Conservation (phyloP, 495 filamentous ascomycete species). For the Chaetomidium leptoderma region DNA sequence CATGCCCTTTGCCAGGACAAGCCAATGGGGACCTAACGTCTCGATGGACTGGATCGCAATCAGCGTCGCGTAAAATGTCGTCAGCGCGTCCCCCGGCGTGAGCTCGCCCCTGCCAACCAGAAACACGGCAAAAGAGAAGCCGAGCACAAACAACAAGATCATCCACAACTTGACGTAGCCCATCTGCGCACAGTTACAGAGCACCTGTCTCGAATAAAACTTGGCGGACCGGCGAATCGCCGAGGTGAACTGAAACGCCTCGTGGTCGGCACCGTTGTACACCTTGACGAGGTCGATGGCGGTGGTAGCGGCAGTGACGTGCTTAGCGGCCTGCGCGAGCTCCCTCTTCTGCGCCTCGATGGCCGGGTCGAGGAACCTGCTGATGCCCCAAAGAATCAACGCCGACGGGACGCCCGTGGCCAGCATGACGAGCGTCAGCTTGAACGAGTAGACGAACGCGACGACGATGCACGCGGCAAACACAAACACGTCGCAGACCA, state of each 20-base stretch:
- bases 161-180: conserved; percentile 68
- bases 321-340: conserved; percentile 67
- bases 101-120: conserved; percentile 53
- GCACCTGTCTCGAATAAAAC: conserved; percentile 64
- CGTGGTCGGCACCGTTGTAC: conserved; percentile 72
- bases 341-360: conserved; percentile 66
- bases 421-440: conserved; percentile 77
- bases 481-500: conserved; percentile 58
- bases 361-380: conserved; percentile 55
- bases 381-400: conserved; percentile 54
- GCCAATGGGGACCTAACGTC: conserved; percentile 65
- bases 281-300: conserved; percentile 85
- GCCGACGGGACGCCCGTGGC: conserved; percentile 67
- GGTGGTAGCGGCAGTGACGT: conserved; percentile 61
- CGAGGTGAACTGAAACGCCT: conserved; percentile 59
- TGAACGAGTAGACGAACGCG: conserved; percentile 76
- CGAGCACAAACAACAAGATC: conserved; percentile 78
- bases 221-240: conserved; percentile 56
- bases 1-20: conserved; percentile 74
- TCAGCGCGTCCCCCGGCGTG: conserved; percentile 65
- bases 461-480: conserved; percentile 60
- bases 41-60: conserved; percentile 71
- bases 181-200: conserved; percentile 63
- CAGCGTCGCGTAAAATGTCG: conserved; percentile 79
- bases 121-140: conserved; percentile 82